Evolutionary conservation across 2,329 filamentous ascomycete species (phyloP), one percentile per base, ranked within the genome.

Genomic region (Sclerotinia trifoliorum): DNA sequence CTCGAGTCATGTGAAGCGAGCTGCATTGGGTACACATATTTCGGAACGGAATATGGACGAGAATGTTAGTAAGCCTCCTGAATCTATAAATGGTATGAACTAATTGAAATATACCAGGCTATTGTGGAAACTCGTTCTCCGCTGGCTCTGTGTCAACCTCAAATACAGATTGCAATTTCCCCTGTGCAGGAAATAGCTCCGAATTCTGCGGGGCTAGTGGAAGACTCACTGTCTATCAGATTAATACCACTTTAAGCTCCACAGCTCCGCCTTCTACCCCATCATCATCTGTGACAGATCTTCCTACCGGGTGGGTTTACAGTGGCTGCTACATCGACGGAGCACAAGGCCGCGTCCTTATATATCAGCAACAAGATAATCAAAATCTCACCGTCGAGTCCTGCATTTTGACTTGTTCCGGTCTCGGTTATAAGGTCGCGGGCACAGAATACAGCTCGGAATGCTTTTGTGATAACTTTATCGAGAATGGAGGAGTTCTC

Each of bases 131-230:
- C 35, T 55, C 44, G 3, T 68, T 76, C 17, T 65, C 66, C 56
- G 39, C 69, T 26, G 73, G 73, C 13, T 73, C 74, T n/a, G 60
- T 72, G 13, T 24, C 60, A 29, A 69, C 71, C 19, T 44, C 70
- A 32, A 42, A 61, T 13, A 68, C 63, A 21, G 71, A 77, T 21
- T 77, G 75, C 42, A 75, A 56, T 21, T 73, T 75, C 44, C 66
- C 68, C 10, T 77, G 75, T 63, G 63, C 69, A n/a, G 78, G 77
- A 2, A 75, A 79, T 66, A 32, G 65, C 4, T 69, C 71, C 7
- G 73, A 80, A 68, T 75, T 75, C 54, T 80, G 79, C 65, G 79
- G 79, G 24, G 78, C 72, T 32, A 72, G 73, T 19, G 74, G 74
- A 55, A 61, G 75, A 24, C 65, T 78, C 35, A 74, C 73, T 19